phyloP scores from a whole-genome alignment of 441 rosid genomes.

The Melastoma candidum region DNA sequence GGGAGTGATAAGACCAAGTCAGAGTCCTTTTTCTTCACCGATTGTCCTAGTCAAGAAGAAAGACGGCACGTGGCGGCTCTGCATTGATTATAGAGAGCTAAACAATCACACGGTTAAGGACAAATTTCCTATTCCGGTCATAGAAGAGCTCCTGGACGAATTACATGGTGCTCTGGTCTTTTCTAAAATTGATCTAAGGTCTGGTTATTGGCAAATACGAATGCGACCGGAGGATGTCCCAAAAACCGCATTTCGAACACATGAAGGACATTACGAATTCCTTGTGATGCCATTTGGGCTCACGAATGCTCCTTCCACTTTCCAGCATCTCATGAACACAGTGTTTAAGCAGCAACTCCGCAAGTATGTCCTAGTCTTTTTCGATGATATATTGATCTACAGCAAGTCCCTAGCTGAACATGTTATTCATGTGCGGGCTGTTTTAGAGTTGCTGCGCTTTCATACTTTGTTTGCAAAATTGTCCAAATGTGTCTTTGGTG shows the following conservation, averaged over 20 bases:
- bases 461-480: not conserved
- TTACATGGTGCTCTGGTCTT: not conserved
- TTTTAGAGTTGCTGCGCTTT: not conserved
- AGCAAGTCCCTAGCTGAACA: not conserved
- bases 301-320: not conserved
- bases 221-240: not conserved
- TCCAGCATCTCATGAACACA: not conserved
- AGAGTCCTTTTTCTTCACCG: not conserved
- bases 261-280: not conserved
- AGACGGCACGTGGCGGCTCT: not conserved
- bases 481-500: not conserved
- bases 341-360: not conserved
- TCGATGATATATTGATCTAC: slow-evolving; percentile 1
- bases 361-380: not conserved
- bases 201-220: not conserved
- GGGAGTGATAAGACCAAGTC: not conserved
- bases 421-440: not conserved
- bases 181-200: not conserved
- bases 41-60: slow-evolving; percentile 3
- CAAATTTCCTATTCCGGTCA: not conserved
- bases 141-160: not conserved
- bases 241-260: not conserved
- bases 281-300: not conserved
- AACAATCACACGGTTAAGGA: not conserved
- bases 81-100: not conserved